A percentile compares a stretch with the other conserved stretches of the same genome.
These are phyloP conservation scores for Russula foetens DNA, from an alignment of 768 basidiomycete genomes.

Conservation along the genomic window DNA sequence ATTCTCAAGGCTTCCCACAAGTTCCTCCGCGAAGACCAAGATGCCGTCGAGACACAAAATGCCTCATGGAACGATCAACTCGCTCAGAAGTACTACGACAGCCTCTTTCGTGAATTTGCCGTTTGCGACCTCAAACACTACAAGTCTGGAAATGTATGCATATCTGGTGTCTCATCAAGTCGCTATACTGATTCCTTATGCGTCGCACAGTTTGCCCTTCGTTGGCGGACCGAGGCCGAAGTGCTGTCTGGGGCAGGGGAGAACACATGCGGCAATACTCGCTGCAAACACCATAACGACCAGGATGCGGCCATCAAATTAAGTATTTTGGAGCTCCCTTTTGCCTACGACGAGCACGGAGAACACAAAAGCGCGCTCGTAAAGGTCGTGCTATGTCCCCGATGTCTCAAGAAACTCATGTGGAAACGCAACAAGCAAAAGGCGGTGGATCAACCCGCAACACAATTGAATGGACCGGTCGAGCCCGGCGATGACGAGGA, in stretches of 20 bases:
- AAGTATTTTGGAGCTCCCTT: constrained; percentile 82
- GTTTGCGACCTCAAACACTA: constrained; percentile 94
- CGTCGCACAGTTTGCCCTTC: constrained; percentile 62
- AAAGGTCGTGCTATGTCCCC: constrained; percentile 79
- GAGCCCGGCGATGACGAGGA: not conserved
- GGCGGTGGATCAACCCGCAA: constrained; percentile 23
- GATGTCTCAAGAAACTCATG: constrained; percentile 77
- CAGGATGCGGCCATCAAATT: constrained; percentile 30
- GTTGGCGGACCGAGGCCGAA: constrained; percentile 91
- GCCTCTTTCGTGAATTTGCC: constrained; percentile 86
- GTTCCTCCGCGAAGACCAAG: constrained; percentile 47
- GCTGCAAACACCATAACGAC: constrained; percentile 53
- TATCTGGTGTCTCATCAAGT: not conserved
- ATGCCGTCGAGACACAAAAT: constrained; percentile 33
- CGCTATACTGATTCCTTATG: not conserved
- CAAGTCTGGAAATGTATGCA: constrained; percentile 76
- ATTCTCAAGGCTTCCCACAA: constrained; percentile 68
- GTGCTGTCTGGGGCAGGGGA: constrained; percentile 83
- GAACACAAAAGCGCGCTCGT: constrained; percentile 74
- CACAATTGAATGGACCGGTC: not conserved
- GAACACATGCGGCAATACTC: constrained; percentile 81
- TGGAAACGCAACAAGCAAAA: constrained; percentile 75
- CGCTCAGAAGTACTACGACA: constrained; percentile 82
- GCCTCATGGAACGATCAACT: constrained; percentile 75
- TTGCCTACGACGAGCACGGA: constrained; percentile 77